Evolutionary conservation across 805 yeast species (phyloP).

Genomic region (Ascoidea asiatica): DNA sequence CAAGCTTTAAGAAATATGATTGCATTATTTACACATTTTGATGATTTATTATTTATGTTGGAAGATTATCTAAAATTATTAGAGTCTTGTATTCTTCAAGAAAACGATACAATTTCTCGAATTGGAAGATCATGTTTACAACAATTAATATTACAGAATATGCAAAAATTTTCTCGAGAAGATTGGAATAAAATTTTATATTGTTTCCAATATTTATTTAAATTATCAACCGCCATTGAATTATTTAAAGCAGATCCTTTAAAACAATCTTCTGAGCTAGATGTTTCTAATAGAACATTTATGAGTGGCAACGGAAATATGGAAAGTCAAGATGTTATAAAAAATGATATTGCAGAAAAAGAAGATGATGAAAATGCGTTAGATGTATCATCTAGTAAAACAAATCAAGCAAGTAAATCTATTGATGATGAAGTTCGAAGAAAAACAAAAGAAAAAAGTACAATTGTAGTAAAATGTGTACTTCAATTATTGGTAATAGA

Average conservation of each 20-base stretch:
- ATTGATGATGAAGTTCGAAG: conserved; percentile 24
- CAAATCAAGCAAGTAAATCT: conserved; percentile 12
- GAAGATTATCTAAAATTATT: conserved; percentile 69
- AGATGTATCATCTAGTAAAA: not conserved
- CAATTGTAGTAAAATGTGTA: conserved; percentile 85
- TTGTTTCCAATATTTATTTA: conserved; percentile 59
- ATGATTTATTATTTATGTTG: conserved; percentile 56
- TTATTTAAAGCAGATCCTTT: conserved; percentile 51
- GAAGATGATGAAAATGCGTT: not conserved
- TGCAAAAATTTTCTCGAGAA: conserved; percentile 38
- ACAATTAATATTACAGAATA: conserved; percentile 66
- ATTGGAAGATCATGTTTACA: conserved; percentile 87
- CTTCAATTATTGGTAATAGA: conserved; percentile 83
- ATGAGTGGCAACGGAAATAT: not conserved
- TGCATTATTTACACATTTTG: conserved; percentile 69
- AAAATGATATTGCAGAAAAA: not conserved
- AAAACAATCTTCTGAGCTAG: not conserved
- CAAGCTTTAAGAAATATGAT: conserved; percentile 89
- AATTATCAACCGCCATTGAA: conserved; percentile 75
- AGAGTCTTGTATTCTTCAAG: conserved; percentile 87
- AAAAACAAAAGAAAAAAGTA: conserved; percentile 43
- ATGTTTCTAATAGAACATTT: not conserved
- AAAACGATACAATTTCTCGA: conserved; percentile 90
- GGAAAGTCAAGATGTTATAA: not conserved
- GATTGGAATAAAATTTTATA: conserved; percentile 69